phyloP scores from a whole-genome alignment of 1,284 basidiomycete genomes.

The Chalciporus piperatoides region DNA sequence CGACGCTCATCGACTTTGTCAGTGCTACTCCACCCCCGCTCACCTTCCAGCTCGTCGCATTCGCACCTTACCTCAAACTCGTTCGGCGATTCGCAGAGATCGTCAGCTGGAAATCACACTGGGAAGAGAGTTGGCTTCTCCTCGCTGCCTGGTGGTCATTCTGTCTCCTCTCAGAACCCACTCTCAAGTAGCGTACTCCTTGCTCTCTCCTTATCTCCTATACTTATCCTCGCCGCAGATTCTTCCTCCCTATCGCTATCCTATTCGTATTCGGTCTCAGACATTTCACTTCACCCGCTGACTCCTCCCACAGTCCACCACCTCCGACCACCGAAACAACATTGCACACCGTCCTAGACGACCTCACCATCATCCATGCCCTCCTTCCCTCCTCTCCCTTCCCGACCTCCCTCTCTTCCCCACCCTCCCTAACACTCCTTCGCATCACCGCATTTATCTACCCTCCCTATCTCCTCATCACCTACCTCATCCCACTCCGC shows the following conservation, averaged over 20 bases:
- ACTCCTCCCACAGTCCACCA: slow-evolving; percentile 9
- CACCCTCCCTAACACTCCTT: slow-evolving; percentile 34
- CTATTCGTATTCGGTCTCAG: slow-evolving; percentile 34
- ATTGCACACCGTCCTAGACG: slow-evolving; percentile 52
- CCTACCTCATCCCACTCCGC: slow-evolving; percentile 53
- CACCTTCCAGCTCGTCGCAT: slow-evolving; percentile 52
- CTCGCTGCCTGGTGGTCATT: slow-evolving; percentile 73
- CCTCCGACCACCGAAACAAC: slow-evolving; percentile 58
- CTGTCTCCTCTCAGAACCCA: slow-evolving; percentile 59
- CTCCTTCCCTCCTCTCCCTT: slow-evolving; percentile 48
- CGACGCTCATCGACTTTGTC: slow-evolving; percentile 41
- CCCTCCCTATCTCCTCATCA: slow-evolving; percentile 57
- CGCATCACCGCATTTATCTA: slow-evolving; percentile 51
- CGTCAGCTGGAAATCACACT: slow-evolving; percentile 57
- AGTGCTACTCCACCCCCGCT: slow-evolving; percentile 59
- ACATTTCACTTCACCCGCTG: slow-evolving; percentile 28
- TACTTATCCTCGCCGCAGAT: slow-evolving; percentile 32
- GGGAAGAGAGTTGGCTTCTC: slow-evolving; percentile 66
- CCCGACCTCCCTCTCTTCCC: slow-evolving; percentile 35
- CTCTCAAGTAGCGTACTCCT: slow-evolving; percentile 50
- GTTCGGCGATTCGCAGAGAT: slow-evolving; percentile 52
- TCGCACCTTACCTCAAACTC: slow-evolving; percentile 52
- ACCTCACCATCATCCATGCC: slow-evolving; percentile 53
- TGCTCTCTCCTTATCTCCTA: not conserved
- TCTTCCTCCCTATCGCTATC: slow-evolving; percentile 42